Evolutionary conservation across 1,284 basidiomycete genomes (phyloP).

Genomic region (Pseudozyma hubeiensis): DNA sequence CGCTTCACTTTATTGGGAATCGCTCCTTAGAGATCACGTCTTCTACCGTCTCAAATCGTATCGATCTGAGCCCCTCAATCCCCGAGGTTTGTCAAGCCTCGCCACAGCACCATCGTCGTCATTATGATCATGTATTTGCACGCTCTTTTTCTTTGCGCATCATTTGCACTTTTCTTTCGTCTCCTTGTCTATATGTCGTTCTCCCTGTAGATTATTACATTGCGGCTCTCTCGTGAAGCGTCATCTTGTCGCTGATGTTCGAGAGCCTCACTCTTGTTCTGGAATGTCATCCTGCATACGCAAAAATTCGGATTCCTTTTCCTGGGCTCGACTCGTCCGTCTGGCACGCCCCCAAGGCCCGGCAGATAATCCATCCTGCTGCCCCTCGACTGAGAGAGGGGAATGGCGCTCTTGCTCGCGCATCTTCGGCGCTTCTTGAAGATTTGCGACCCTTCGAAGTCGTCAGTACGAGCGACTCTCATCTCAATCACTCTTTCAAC

Average conservation of each 20-base stretch:
- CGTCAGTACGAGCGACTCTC: no score
- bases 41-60: not conserved
- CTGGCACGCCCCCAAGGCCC: no score
- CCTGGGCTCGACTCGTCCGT: no score
- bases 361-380: no score
- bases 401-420: no score
- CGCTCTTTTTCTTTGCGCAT: slow-evolving; percentile 2
- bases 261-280: not conserved
- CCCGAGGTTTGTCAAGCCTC: not conserved
- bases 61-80: not conserved
- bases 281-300: not conserved
- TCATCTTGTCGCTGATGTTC: not conserved
- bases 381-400: no score
- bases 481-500: no score
- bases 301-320: no score
- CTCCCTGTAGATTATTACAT: slow-evolving; percentile 1
- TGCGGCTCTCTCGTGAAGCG: not conserved
- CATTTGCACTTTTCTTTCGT: slow-evolving; percentile 1
- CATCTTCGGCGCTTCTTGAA: no score
- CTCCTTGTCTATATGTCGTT: not conserved
- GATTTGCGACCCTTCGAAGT: no score
- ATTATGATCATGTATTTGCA: slow-evolving; percentile 7
- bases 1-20: no score
- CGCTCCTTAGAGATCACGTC: no score
- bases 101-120: not conserved